These are phyloP conservation scores for Lactarius quietus DNA, from an alignment of 768 basidiomycete genomes.

Conservation along the genomic window DNA sequence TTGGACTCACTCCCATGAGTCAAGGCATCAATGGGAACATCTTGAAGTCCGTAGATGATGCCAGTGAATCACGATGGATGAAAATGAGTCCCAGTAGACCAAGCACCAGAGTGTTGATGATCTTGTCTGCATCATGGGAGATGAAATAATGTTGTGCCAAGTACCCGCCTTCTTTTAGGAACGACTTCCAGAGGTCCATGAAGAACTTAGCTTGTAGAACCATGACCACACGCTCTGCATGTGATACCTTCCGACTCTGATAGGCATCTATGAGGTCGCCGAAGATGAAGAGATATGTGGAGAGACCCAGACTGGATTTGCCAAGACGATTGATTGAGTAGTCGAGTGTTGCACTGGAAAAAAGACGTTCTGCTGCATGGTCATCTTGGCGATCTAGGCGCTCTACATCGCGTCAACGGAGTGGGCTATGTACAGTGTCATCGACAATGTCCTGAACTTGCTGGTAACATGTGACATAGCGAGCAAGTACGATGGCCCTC, in stretches of 20 bases:
- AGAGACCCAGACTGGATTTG: background rate
- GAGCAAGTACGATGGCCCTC: background rate
- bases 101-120: background rate
- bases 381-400: background rate
- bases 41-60: too few relatives aligned
- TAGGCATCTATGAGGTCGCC: background rate
- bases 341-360: background rate
- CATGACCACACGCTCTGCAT: background rate
- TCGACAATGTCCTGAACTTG: background rate
- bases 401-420: background rate
- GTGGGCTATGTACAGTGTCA: background rate
- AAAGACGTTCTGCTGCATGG: background rate
- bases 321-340: background rate
- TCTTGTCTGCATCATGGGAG: background rate
- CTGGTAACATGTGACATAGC: background rate
- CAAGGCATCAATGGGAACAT: background rate
- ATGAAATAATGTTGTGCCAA: background rate
- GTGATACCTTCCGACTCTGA: background rate
- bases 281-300: background rate
- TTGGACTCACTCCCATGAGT: background rate
- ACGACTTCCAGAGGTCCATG: background rate
- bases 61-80: background rate
- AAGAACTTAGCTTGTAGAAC: background rate
- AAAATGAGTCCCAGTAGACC: background rate
- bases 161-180: background rate